Evolutionary conservation across 331 rosid genomes (phyloP).

Genomic region (Prunus yedoensis): DNA sequence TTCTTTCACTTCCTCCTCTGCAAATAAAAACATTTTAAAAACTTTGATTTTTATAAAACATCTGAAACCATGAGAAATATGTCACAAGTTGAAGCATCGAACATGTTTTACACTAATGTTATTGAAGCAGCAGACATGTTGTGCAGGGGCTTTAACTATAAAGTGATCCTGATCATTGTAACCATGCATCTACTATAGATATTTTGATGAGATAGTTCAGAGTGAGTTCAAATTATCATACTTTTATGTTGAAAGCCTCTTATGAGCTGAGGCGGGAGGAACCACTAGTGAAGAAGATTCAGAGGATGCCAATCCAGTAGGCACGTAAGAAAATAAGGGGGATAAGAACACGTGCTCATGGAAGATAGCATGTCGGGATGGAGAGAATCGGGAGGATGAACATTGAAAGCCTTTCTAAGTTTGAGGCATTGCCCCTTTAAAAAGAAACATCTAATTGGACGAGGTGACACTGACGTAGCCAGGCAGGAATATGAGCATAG

Average conservation of each 20-base stretch:
- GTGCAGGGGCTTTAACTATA: background rate
- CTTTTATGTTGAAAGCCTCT: background rate
- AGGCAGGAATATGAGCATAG: background rate
- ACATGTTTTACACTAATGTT: background rate
- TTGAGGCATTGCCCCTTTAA: background rate
- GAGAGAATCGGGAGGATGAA: background rate
- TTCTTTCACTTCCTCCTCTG: conserved; percentile 78
- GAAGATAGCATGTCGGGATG: background rate
- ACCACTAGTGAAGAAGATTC: background rate
- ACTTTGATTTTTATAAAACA: background rate
- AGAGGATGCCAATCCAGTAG: background rate
- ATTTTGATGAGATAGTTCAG: background rate
- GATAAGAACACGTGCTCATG: background rate
- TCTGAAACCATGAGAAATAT: background rate
- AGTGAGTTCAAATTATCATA: background rate
- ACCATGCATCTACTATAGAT: background rate
- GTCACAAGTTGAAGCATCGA: background rate
- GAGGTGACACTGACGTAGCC: background rate
- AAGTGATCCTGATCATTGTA: background rate
- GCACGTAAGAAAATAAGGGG: background rate
- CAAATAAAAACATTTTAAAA: background rate
- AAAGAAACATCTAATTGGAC: background rate
- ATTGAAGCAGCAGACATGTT: background rate
- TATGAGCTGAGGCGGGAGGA: background rate
- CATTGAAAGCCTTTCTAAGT: background rate